These are phyloP conservation scores for Lupinus albus DNA, from an alignment of 306 rosid genomes.

Conservation along the genomic window DNA sequence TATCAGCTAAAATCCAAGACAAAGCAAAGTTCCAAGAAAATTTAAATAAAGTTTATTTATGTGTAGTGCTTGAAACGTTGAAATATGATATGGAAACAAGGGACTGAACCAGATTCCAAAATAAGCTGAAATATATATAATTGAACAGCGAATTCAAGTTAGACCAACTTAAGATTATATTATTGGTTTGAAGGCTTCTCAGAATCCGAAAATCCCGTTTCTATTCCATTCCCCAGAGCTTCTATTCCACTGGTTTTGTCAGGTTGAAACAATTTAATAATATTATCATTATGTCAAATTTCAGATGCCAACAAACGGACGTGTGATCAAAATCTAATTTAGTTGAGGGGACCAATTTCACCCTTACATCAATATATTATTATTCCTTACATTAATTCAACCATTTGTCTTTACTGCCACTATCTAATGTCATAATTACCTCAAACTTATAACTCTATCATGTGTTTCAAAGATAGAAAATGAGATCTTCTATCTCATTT, in stretches of 20 bases:
- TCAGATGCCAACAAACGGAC: slow-evolving; percentile 53
- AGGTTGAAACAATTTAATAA: slow-evolving; percentile 49
- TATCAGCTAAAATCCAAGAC: slow-evolving; percentile 51
- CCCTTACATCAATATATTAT: slow-evolving; percentile 32
- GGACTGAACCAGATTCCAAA: slow-evolving; percentile 70
- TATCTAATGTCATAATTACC: slow-evolving; percentile 13
- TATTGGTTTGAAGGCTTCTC: slow-evolving; percentile 57
- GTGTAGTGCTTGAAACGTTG: slow-evolving; percentile 50
- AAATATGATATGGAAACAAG: slow-evolving; percentile 68
- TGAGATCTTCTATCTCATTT: neutral
- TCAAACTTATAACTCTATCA: neutral
- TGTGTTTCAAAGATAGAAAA: neutral
- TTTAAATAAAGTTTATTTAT: slow-evolving; percentile 19
- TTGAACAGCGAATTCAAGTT: slow-evolving; percentile 45
- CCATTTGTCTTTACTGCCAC: slow-evolving; percentile 16
- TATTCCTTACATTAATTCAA: neutral
- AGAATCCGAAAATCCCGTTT: slow-evolving; percentile 89
- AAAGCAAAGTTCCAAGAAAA: slow-evolving; percentile 55
- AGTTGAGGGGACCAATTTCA: slow-evolving; percentile 57
- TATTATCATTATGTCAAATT: slow-evolving; percentile 37
- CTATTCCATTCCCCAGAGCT: slow-evolving; percentile 99
- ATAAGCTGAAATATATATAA: slow-evolving; percentile 41
- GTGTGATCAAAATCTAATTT: slow-evolving; percentile 48
- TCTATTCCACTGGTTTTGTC: slow-evolving; percentile 96
- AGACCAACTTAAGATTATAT: slow-evolving; percentile 45